Evolutionary conservation across 345 rosid species (phyloP).

Genomic region (Limnanthes douglasii): DNA sequence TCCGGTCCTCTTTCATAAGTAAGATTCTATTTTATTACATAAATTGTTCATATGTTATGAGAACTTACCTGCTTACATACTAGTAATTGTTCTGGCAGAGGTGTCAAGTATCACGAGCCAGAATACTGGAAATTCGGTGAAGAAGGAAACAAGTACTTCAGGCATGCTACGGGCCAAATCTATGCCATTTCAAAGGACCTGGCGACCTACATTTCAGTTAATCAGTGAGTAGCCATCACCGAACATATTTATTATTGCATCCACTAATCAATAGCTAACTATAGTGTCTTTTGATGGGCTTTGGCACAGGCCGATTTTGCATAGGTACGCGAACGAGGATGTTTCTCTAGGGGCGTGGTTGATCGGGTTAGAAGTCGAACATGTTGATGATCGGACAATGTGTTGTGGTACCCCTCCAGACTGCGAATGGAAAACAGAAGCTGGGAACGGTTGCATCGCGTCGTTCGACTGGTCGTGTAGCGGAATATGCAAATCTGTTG

Average conservation of each 20-base stretch:
- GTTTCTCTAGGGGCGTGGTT: constrained; percentile 81
- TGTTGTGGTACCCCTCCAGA: constrained; percentile 88
- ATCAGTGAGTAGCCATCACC: constrained; percentile 27
- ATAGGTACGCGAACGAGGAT: constrained; percentile 88
- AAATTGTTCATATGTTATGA: not conserved
- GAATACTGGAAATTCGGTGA: constrained; percentile 94
- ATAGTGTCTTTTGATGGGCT: not conserved
- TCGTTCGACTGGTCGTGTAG: constrained; percentile 91
- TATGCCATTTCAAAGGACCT: constrained; percentile 86
- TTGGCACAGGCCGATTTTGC: constrained; percentile 48
- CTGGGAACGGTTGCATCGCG: constrained; percentile 65
- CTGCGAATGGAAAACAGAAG: constrained; percentile 62
- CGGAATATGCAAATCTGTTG: constrained; percentile 74
- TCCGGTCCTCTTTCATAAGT: constrained; percentile 74
- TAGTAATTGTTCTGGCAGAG: constrained; percentile 20
- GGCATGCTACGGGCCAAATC: constrained; percentile 89
- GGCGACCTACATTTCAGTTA: constrained; percentile 63
- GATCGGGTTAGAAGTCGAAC: constrained; percentile 75
- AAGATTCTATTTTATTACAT: constrained; percentile 8
- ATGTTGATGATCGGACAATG: constrained; percentile 66
- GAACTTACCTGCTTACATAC: not conserved
- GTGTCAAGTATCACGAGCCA: constrained; percentile 74
- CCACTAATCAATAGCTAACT: not conserved
- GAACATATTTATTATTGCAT: not conserved
- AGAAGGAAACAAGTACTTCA: constrained; percentile 78